Evolutionary conservation across 306 rosid genomes (phyloP).

Genomic region (Cicer judaicum): DNA sequence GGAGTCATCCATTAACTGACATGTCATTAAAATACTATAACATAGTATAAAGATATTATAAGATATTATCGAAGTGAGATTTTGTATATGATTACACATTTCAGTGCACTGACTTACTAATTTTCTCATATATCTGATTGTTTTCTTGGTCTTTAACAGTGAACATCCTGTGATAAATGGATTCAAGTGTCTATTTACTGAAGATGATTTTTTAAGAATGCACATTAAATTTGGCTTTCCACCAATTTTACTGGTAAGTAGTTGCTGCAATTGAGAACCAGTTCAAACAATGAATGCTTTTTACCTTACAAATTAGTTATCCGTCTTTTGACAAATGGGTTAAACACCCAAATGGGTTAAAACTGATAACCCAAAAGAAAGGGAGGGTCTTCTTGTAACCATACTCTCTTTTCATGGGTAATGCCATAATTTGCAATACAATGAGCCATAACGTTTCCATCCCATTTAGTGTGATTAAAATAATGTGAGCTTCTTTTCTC

Average conservation of each 20-base stretch:
- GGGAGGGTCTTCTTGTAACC: too few relatives aligned
- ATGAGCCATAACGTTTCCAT: too few relatives aligned
- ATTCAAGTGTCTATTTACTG: constrained; percentile 71
- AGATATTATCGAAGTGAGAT: not conserved
- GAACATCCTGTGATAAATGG: constrained; percentile 71
- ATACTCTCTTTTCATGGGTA: too few relatives aligned
- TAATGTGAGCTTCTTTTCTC: too few relatives aligned
- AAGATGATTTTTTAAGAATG: constrained; percentile 65
- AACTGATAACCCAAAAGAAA: too few relatives aligned
- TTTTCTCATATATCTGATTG: constrained; percentile 3
- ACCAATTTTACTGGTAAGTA: constrained; percentile 64
- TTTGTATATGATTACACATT: not conserved
- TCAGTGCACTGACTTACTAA: constrained; percentile 9
- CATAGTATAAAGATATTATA: too few relatives aligned
- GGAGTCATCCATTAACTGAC: constrained; percentile 50
- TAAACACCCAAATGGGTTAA: too few relatives aligned
- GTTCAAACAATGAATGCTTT: not conserved
- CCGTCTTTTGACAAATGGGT: not conserved
- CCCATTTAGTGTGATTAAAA: too few relatives aligned
- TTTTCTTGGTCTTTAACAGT: constrained; percentile 50
- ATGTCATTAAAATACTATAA: too few relatives aligned
- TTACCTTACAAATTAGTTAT: constrained; percentile 4
- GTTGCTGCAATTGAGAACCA: constrained; percentile 4
- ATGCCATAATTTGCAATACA: too few relatives aligned
- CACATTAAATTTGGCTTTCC: constrained; percentile 61